Evolutionary conservation across 139 green algal species (phyloP), one percentile per base, ranked within the genome.

Genomic region (Tetradesmus obliquus): DNA sequence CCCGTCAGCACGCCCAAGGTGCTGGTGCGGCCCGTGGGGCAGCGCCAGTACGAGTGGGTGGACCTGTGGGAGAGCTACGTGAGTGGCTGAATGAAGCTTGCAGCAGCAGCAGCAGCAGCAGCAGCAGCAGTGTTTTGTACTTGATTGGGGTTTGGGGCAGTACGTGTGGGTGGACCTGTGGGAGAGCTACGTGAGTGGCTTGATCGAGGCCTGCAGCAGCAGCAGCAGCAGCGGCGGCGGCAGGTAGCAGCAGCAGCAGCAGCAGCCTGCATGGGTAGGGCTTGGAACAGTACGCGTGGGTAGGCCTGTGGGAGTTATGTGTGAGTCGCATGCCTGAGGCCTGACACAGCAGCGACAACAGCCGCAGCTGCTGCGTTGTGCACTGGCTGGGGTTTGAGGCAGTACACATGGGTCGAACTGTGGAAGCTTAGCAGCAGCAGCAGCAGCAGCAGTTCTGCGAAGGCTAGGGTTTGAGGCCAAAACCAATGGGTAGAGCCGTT

Each of bases 21-120:
- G 89, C 88, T 95, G 62, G 66, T 93, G 32, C 86, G 92, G 62
- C 94, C 93, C 51, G 88, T 90, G 12, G 95, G 95, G 12, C 92
- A 96, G 84, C 84, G 93, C 24, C 93, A 95, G 91, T 92, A 87
- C n/a, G 93, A 96, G 87, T 96, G 95, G 95, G 93, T 96, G n/a
- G 95, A 96, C 91, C 84, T 96, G 0, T 96, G 95, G 95, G 95
- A 96, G 87, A 86, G 93, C 22, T 96, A 96, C 80, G 94, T 96
- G 54, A 95, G 94, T 96, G 20, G 3, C 32, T 45, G 32, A 45
- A 45, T 45, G 32, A 10, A 17, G 60, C 1, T 22, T 17, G 8
- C 5, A 45, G n/a, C 20, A 13, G 45, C 5, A 53, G 79, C 24
- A 22, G 24, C 10, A 22, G 79, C 32, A 45, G 32, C 32, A 86